Evolutionary conservation across 75 land plant species (phyloP).

Genomic region (Cryptomeria japonica): DNA sequence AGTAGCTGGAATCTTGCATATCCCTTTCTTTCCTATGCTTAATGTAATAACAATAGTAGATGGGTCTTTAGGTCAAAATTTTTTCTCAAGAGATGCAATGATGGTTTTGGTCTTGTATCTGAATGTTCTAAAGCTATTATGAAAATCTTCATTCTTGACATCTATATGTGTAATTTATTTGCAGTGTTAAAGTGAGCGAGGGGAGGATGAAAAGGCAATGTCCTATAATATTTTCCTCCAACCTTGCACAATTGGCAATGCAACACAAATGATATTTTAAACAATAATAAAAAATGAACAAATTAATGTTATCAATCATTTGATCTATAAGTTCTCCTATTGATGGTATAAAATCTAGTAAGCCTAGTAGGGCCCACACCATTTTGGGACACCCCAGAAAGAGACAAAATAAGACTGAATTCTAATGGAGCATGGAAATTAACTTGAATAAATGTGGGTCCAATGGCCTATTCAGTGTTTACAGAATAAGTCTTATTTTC

Average conservation of each 20-base stretch:
- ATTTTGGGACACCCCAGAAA: not conserved
- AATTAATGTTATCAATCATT: too few species aligned
- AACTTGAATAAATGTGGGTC: not conserved
- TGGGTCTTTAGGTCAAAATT: not conserved
- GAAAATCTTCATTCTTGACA: not conserved
- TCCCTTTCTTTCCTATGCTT: not conserved
- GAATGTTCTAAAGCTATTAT: not conserved
- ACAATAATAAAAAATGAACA: too few species aligned
- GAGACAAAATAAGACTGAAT: not conserved
- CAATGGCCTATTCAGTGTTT: not conserved
- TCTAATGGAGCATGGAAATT: not conserved
- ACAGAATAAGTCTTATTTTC: not conserved
- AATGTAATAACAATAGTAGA: not conserved
- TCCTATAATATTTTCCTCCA: too few species aligned
- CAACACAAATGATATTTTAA: too few species aligned
- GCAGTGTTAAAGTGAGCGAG: too few species aligned
- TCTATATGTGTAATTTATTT: not conserved
- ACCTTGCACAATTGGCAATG: too few species aligned
- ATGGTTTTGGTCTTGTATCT: not conserved
- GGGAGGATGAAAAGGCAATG: too few species aligned
- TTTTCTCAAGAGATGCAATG: not conserved
- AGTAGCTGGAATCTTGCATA: too few species aligned
- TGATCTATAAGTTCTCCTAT: too few species aligned
- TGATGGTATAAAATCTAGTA: too few species aligned
- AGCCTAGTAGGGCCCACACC: too few species aligned